Percentiles rank a stretch among this genome's conserved stretches.
These are phyloP conservation scores for Botryobasidium botryosum DNA, from an alignment of 768 basidiomycete species.

Conservation along the genomic window DNA sequence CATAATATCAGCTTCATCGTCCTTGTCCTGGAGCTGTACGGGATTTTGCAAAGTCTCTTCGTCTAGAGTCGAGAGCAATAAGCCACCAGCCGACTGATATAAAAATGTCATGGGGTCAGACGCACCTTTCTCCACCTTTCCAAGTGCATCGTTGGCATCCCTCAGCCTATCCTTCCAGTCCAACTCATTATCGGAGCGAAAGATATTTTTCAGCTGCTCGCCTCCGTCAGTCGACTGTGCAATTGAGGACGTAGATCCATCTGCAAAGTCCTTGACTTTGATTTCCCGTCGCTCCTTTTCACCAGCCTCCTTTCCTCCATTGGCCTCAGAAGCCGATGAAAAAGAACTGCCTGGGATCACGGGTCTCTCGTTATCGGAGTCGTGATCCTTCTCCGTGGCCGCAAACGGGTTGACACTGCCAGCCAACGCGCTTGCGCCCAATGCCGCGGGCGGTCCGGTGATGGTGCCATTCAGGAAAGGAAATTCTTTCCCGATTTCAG, in stretches of 20 bases:
- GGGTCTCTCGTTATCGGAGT: constrained; percentile 26
- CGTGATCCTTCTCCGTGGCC: neutral
- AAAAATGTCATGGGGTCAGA: too few relatives aligned
- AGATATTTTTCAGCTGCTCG: constrained; percentile 50
- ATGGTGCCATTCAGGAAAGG: constrained; percentile 42
- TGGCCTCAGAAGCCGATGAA: too few relatives aligned
- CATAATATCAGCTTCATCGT: constrained; percentile 23
- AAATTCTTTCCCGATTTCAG: constrained; percentile 48
- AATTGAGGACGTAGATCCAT: neutral
- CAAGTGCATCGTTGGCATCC: constrained; percentile 19
- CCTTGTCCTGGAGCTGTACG: constrained; percentile 57
- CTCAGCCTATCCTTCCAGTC: constrained; percentile 60
- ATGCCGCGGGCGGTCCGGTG: constrained; percentile 26
- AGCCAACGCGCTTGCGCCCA: constrained; percentile 13
- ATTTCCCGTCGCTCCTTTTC: too few relatives aligned
- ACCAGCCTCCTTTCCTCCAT: constrained; percentile 32
- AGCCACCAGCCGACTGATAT: too few relatives aligned
- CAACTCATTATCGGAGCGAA: constrained; percentile 67
- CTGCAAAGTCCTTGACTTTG: neutral
- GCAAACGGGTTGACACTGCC: neutral
- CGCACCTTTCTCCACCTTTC: constrained; percentile 14
- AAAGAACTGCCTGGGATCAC: too few relatives aligned
- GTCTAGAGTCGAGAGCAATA: too few relatives aligned
- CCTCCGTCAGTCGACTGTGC: neutral
- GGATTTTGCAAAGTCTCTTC: too few relatives aligned